These are phyloP conservation scores for Metschnikowia reukaufii DNA, from an alignment of 805 yeast species.

Conservation along the genomic window DNA sequence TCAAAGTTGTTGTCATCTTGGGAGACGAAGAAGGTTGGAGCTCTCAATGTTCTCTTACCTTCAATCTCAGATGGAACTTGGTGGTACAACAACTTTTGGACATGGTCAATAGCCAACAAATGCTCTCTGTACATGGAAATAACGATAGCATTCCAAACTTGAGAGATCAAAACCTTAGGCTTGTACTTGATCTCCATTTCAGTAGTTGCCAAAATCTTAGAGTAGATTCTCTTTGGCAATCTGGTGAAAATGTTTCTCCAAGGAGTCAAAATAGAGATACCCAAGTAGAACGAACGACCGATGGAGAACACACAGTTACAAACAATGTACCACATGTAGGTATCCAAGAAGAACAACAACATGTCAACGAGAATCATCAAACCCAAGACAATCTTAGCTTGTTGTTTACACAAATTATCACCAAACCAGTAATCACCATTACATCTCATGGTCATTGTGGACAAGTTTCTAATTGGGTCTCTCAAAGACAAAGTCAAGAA, in stretches of 20 bases:
- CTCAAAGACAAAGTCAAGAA: slow-evolving; percentile 69
- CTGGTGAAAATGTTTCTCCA: slow-evolving; percentile 99
- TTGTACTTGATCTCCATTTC: slow-evolving; percentile 99
- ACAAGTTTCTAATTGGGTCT: slow-evolving; percentile 91
- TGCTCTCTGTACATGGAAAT: slow-evolving; percentile 99
- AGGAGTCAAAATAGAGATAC: slow-evolving; percentile 98
- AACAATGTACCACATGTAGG: slow-evolving; percentile 97
- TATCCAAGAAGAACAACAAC: slow-evolving; percentile 95
- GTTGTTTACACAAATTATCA: slow-evolving; percentile 71
- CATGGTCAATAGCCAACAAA: slow-evolving; percentile 95
- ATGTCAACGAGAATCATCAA: slow-evolving; percentile 91
- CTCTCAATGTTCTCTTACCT: slow-evolving; percentile 97
- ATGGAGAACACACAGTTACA: slow-evolving; percentile 94
- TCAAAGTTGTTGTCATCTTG: slow-evolving; percentile 95
- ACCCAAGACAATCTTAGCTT: slow-evolving; percentile 86
- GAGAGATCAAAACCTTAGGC: slow-evolving; percentile 96
- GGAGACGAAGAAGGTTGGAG: slow-evolving; percentile 97
- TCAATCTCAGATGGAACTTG: slow-evolving; percentile 98
- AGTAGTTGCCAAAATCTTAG: slow-evolving; percentile 95
- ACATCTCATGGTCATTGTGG: slow-evolving; percentile 89
- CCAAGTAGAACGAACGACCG: slow-evolving; percentile 97
- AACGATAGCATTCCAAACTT: slow-evolving; percentile 98
- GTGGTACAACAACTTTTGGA: slow-evolving; percentile 93
- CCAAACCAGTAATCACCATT: slow-evolving; percentile 93
- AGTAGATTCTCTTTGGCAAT: slow-evolving; percentile 97